Base-by-base conservation (phyloP, 139 green algal species). In the Marvania coccoides region DNA sequence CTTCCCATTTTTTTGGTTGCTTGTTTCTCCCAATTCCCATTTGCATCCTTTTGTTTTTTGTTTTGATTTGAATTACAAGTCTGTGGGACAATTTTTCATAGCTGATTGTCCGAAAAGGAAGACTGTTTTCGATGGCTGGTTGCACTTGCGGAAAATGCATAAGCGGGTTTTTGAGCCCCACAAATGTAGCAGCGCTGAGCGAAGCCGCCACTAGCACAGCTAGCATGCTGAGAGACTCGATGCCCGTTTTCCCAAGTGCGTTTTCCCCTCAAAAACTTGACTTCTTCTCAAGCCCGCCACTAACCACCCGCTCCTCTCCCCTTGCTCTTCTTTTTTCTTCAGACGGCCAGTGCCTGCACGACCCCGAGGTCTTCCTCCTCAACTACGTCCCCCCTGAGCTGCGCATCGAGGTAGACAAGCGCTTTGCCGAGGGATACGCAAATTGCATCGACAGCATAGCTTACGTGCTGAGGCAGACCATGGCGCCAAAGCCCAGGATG, bases 401-500 rank as follows among this genome's bases (percentile, higher is more conserved):
- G 55, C 63, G 70, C 12, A 46, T 77, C 0, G 70, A 77, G 51
- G 63, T 72, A 4, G 31, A 28, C 14, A 63, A 63, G 39, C 53
- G 47, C 9, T 72, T 77, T 34, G 33, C 30, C 26, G 29, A 61
- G 28, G 70, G 70, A 3, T 77, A 63, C 40, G 56, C 48, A 13
- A 77, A 77, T 39, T 66, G 45, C 55, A 72, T 77, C 30, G 29
- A 47, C 6, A 42, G 39, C 9, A 33, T 42, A 4, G 63, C 55
- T 0, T 77, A 72, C 45, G 33, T 72, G 33, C 45, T 65, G 26
- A 29, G 45, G 42, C 70, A 77, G 56, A 15, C 39, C 2, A 61
- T 71, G 64, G 61, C 71, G 34, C 70, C 70, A 10, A 77, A 77
- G 42, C 70, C 70, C 8, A 53, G 63, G 30, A 31, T 77, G 63